phyloP scores from a whole-genome alignment of 805 yeast genomes.

The Myxozyma mucilagina region DNA sequence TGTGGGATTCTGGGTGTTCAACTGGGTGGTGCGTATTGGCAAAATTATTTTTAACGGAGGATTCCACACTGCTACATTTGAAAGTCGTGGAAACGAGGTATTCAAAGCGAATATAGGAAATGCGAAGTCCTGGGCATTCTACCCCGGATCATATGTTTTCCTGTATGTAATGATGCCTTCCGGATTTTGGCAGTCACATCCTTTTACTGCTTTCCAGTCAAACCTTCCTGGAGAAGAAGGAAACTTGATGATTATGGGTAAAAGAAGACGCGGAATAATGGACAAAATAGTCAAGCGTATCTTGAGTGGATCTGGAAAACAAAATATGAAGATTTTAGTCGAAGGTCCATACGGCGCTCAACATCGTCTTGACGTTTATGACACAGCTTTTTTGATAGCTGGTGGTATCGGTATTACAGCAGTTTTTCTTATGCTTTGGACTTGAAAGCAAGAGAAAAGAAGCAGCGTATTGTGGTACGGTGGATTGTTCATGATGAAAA shows the following conservation, averaged over 20 bases:
- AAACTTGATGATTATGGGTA: constrained; percentile 10
- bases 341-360: constrained; percentile 63
- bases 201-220: constrained; percentile 24
- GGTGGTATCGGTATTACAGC: constrained; percentile 71
- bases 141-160: constrained; percentile 32
- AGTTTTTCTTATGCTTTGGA: constrained; percentile 49
- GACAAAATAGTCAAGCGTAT: constrained; percentile 4
- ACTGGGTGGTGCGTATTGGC: constrained; percentile 57
- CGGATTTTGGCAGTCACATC: constrained; percentile 30
- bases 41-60: constrained; percentile 47
- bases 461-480: constrained; percentile 17
- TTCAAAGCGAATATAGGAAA: constrained; percentile 13
- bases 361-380: constrained; percentile 50
- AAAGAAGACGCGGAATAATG: constrained; percentile 13
- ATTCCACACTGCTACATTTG: constrained; percentile 1
- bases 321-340: constrained; percentile 35
- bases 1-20: constrained; percentile 69
- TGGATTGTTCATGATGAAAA: constrained; percentile 20
- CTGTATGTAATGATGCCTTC: constrained; percentile 21
- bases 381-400: constrained; percentile 53
- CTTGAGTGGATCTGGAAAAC: constrained; percentile 35
- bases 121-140: constrained; percentile 11
- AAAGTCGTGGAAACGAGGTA: constrained; percentile 12
- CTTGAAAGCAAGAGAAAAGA: constrained; percentile 3
- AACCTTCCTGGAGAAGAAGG: constrained; percentile 13